phyloP scores from a whole-genome alignment of 2,329 filamentous ascomycete genomes.

The Pseudogymnoascus verrucosus region DNA sequence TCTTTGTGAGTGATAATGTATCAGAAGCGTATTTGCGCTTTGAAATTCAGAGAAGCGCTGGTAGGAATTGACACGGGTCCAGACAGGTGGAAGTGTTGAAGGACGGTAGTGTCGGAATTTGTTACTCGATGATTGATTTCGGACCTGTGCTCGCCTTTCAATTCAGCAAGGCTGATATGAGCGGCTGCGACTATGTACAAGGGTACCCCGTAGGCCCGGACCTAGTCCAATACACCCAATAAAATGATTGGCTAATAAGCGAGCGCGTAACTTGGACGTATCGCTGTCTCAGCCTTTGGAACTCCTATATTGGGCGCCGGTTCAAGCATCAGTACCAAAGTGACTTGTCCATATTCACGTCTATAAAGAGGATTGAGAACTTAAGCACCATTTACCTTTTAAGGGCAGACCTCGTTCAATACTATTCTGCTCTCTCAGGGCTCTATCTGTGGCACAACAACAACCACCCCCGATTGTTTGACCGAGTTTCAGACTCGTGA shows the following conservation, averaged over 20 bases:
- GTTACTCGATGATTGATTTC: not conserved
- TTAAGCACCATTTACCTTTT: not conserved
- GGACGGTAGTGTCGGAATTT: not conserved
- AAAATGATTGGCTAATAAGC: slow-evolving; percentile 2
- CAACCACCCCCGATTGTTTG: slow-evolving; percentile 4
- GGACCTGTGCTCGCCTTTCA: slow-evolving; percentile 2
- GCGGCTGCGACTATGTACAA: slow-evolving; percentile 2
- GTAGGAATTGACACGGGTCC: not conserved
- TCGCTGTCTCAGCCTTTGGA: slow-evolving; percentile 7
- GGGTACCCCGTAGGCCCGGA: not conserved
- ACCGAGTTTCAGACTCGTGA: slow-evolving; percentile 6
- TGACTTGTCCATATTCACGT: slow-evolving; percentile 1
- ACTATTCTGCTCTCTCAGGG: not conserved
- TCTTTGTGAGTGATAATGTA: not conserved
- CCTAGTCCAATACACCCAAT: not conserved
- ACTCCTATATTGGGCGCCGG: slow-evolving; percentile 5
- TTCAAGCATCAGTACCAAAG: slow-evolving; percentile 3
- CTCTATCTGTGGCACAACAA: not conserved
- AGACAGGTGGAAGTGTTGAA: not conserved
- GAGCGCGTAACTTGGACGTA: slow-evolving; percentile 8
- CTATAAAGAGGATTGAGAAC: not conserved
- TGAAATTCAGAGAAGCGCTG: not conserved
- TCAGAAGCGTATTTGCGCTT: not conserved
- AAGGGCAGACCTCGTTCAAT: not conserved
- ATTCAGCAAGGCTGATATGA: slow-evolving; percentile 5